Base-by-base conservation (phyloP, 345 rosid genomes). In the Hibiscus syriacus region DNA sequence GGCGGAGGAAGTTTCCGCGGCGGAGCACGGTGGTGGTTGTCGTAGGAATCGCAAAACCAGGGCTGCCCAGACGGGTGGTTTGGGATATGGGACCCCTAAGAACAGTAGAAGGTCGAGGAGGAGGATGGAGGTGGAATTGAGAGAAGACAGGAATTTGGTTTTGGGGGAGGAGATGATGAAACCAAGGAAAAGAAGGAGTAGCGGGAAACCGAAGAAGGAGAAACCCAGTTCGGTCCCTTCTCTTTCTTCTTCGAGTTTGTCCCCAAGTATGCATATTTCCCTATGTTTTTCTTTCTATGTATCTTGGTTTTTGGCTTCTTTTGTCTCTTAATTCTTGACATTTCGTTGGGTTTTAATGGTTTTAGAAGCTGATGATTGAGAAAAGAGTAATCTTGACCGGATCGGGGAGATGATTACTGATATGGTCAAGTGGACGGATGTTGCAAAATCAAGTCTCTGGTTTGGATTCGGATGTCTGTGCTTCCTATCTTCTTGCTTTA, bases 391-490 rank as follows among this genome's bases (percentile, higher is more conserved):
- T 72, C 74, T 90, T 54, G 88, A 90, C 57, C 70, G 74, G 68
- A 72, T 92, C 12, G 84, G 82, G n/a, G 82, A 81, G 77, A 68
- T 76, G 19, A 43, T 90, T 19, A 60, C 41, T 64, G 95, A 90
- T 73, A 64, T 93, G 79, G 66, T 87, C 13, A 81, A 87, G 92
- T 92, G 98, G 98, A 87, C 76, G 71, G 96, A 92, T 74, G 83
- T 73, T 64, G 89, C 97, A 5, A 92, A 85, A 69, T 88, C 98
- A 36, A 90, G 87, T 25, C 85, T 92, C 59, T 92, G 98, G 96
- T 90, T 90, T 64, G 98, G 97, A 27, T 68, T 93, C 9, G 96
- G 98, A 26, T 88, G 84, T 70, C 55, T 90, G n/a, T 82, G 84
- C 70, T 84, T 87, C 89, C 53, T 90, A 13, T 88, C 96, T 58